Base-by-base conservation (phyloP, 2,329 filamentous ascomycete genomes). In the Pyricularia grisea region DNA sequence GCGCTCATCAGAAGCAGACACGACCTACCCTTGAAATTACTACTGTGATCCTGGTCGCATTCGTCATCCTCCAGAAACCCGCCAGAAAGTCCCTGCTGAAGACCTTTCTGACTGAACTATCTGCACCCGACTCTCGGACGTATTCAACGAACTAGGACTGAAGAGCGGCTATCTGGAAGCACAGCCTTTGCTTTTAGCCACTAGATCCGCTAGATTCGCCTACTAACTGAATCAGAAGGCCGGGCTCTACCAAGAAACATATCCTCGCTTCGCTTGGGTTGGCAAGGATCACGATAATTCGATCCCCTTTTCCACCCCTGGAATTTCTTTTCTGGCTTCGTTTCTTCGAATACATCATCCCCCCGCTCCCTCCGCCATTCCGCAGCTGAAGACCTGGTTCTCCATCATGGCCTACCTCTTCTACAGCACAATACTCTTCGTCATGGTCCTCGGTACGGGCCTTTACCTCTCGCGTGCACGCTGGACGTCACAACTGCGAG, bases 391-490 rank as follows among this genome's bases (percentile, higher is more conserved):
- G 12, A 27, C 25, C 30, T 1, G 12, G 31, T 25, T 17, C 12
- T 69, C 74, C 77, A 80, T 74, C 73, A 97, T 96, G 92, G 84
- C 82, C 72, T 95, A 94, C 82, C 78, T 96, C 72, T 87, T 97
- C 81, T 97, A 93, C 82, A 88, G 87, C 74, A 78, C 94, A 72
- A 88, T 87, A 75, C 86, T 97, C 77, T 79, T 90, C 74, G 84
- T 91, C 76, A 84, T 97, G 75, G 76, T 94, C 74, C 76, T 86
- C 72, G 90, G 89, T 70, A 95, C 92, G 69, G 87, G 83, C 70
- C 88, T 95, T 75, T 97, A 93, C 84, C 81, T 95, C 73, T 94
- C 92, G 69, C 92, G 94, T 73, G 79, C 84, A 69, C 84, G 84
- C 80, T 98, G 95, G 95, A 81, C 90, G 64, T 89, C 87, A 69